phyloP scores from a whole-genome alignment of 1,139 yeast genomes.

The Diutina catenulata region DNA sequence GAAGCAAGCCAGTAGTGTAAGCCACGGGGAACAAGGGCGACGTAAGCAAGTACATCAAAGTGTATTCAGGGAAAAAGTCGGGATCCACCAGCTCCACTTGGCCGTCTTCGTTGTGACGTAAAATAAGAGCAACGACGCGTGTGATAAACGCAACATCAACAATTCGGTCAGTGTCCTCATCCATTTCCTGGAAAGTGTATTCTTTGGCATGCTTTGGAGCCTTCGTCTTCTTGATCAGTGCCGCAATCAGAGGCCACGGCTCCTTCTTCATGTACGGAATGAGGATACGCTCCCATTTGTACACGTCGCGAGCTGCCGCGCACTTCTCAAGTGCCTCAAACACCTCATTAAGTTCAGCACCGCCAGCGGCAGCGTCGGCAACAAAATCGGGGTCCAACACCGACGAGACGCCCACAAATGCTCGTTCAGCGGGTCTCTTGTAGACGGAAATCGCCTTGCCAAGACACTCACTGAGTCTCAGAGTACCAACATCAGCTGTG shows the following conservation, averaged over 20 bases:
- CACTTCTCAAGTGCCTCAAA: slow-evolving; percentile 14
- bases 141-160: slow-evolving; percentile 52
- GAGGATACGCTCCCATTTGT: slow-evolving; percentile 21
- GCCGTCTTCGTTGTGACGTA: slow-evolving; percentile 13
- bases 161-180: slow-evolving; percentile 37
- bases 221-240: slow-evolving; percentile 5
- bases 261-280: slow-evolving; percentile 23
- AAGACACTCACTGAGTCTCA: slow-evolving; percentile 59
- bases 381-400: slow-evolving; percentile 12
- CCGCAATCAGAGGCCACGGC: slow-evolving; percentile 2
- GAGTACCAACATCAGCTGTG: slow-evolving; percentile 56
- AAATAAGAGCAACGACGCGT: slow-evolving; percentile 33
- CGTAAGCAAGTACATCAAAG: slow-evolving; percentile 65
- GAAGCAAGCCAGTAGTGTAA: slow-evolving; percentile 42
- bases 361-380: slow-evolving; percentile 11
- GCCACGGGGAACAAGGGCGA: slow-evolving; percentile 74
- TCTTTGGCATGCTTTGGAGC: slow-evolving; percentile 6
- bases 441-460: slow-evolving; percentile 62
- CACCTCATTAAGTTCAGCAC: slow-evolving; percentile 16
- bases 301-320: slow-evolving; percentile 12
- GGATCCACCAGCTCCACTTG: slow-evolving; percentile 13
- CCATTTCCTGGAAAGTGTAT: slow-evolving; percentile 5
- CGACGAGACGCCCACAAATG: slow-evolving; percentile 17
- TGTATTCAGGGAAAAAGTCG: slow-evolving; percentile 39
- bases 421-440: slow-evolving; percentile 9